Evolutionary conservation across 192 early-diverging fungal genomes (phyloP), one percentile per base, ranked within the genome.

Genomic region (Spizellomyces sp.): DNA sequence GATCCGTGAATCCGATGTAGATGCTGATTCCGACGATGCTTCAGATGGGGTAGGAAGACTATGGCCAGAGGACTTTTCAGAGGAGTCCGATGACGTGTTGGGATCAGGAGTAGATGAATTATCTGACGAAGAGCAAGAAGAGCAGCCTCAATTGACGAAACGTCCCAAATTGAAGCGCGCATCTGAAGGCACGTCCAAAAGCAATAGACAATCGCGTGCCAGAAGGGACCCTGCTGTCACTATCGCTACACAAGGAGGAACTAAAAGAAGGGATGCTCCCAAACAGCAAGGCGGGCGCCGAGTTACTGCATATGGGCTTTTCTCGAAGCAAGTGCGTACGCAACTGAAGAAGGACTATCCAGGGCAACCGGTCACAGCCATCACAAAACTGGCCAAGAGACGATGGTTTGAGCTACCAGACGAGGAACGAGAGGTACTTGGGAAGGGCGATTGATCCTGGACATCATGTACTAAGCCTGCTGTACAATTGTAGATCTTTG

Each of bases 11-110:
- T 54, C 50, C 17, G 50, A 54, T 19, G 17, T 54, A 12, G 50
- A 54, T 54, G 50, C 14, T 0, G 70, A 22, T 6, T 45, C 21
- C 8, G 70, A 57, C 6, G 60, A 62, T 9, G 69, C 15, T 19
- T n/a, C 43, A 5, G 69, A 50, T 63, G 12, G 44, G 15, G 64
- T 41, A 42, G 57, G 66, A 22, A 19, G 42, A 21, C 10, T 67
- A 7, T 69, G 65, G 66, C 73, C 73, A 17, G 73, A 75, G 42
- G 73, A 75, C 12, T 75, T 75, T 57, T 75, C 73, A 22, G 65
- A 68, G 0, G 73, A 75, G 52, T 41, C 19, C 7, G 58, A 66
- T 15, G 73, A 75, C 45, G 41, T 75, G 2, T 48, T 69, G 0
- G 73, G 73, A 14, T 75, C 73, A 9, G 73, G 71, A 22, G 5